These are phyloP conservation scores for Aureobasidium sp. DNA, from an alignment of 2,329 filamentous ascomycete genomes.

Conservation along the genomic window DNA sequence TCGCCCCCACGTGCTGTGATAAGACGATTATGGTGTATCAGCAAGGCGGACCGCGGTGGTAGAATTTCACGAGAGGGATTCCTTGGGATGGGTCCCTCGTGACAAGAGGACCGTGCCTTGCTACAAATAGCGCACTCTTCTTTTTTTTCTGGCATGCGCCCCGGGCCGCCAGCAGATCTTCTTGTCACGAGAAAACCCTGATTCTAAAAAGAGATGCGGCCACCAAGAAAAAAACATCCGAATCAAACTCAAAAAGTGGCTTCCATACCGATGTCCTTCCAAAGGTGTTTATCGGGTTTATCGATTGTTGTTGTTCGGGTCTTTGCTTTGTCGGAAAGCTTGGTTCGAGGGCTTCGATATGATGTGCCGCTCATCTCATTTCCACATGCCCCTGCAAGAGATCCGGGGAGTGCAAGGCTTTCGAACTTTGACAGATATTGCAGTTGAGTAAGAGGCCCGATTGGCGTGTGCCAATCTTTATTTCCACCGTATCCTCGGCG, in stretches of 20 bases:
- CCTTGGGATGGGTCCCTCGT: background rate
- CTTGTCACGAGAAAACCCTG: background rate
- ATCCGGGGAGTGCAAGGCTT: background rate
- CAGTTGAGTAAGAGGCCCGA: background rate
- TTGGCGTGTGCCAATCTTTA: slow-evolving; percentile 1
- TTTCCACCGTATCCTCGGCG: slow-evolving; percentile 1
- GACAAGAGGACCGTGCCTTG: background rate
- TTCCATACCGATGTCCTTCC: background rate
- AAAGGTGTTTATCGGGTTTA: background rate
- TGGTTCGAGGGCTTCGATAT: background rate
- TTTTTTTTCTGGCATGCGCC: background rate
- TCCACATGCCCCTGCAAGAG: background rate
- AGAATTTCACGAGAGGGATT: background rate
- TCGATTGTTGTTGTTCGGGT: background rate
- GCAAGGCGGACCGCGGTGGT: background rate
- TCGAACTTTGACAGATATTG: slow-evolving; percentile 1
- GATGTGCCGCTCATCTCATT: slow-evolving; percentile 3
- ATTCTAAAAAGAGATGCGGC: slow-evolving; percentile 3
- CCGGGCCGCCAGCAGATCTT: slow-evolving; percentile 9
- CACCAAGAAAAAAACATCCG: background rate
- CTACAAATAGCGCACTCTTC: background rate
- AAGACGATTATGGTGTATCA: background rate
- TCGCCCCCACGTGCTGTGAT: background rate
- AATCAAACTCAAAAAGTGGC: slow-evolving; percentile 5
- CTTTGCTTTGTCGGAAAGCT: background rate